Percentiles rank a stretch among this genome's conserved stretches.
Evolutionary conservation across 2,329 filamentous ascomycete genomes (phyloP).

Genomic region (Arthrobotrys entomopaga): DNA sequence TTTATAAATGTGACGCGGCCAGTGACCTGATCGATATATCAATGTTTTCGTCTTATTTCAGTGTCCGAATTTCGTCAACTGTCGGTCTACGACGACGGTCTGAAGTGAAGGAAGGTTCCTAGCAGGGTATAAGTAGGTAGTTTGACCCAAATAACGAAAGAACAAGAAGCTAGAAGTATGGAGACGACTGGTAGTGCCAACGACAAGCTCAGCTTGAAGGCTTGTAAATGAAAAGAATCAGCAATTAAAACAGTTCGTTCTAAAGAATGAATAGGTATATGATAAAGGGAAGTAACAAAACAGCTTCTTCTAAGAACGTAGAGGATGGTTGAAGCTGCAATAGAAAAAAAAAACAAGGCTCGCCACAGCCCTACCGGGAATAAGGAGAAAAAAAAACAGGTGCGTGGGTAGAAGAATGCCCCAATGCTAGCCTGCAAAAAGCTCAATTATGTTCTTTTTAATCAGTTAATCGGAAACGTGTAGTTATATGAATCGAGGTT

Average conservation of each 20-base stretch:
- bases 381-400: not conserved
- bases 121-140: slow-evolving; percentile 39
- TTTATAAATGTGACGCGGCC: slow-evolving; percentile 32
- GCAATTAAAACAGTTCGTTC: slow-evolving; percentile 18
- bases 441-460: slow-evolving; percentile 18
- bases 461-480: slow-evolving; percentile 27
- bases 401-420: slow-evolving; percentile 20
- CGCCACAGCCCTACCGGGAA: slow-evolving; percentile 46
- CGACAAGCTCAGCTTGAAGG: slow-evolving; percentile 48
- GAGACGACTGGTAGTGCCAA: slow-evolving; percentile 22
- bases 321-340: slow-evolving; percentile 10
- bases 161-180: slow-evolving; percentile 19
- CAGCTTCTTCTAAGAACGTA: slow-evolving; percentile 3
- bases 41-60: slow-evolving; percentile 15
- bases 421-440: slow-evolving; percentile 31
- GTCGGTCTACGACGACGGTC: slow-evolving; percentile 50
- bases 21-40: slow-evolving; percentile 4
- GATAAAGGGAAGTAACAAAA: slow-evolving; percentile 17
- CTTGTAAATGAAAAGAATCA: slow-evolving; percentile 15
- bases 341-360: slow-evolving; percentile 23
- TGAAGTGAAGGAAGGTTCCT: slow-evolving; percentile 32
- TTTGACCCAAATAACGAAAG: slow-evolving; percentile 42
- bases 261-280: slow-evolving; percentile 5
- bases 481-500: slow-evolving; percentile 26
- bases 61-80: slow-evolving; percentile 24